Conservation (phyloP, 768 basidiomycete species). For the Mycena alexandri region DNA sequence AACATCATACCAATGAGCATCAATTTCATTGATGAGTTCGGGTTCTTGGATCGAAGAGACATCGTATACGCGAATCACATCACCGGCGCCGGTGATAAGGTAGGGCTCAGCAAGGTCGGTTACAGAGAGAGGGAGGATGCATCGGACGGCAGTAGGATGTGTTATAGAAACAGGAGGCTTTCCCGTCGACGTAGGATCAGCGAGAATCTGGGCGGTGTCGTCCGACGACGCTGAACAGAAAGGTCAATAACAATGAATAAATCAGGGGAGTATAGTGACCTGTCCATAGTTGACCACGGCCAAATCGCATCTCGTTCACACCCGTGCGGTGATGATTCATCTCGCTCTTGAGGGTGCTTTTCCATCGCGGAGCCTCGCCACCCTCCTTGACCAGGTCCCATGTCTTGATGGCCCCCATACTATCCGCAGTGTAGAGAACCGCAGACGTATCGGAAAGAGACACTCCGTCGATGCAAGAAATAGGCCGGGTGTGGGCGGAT, state of each 20-base stretch:
- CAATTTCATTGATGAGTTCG: slow-evolving; percentile 77
- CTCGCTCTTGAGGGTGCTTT: slow-evolving; percentile 64
- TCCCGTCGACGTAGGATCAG: slow-evolving; percentile 51
- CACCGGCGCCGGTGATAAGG: slow-evolving; percentile 86
- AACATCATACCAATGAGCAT: slow-evolving; percentile 94
- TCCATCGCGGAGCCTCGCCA: slow-evolving; percentile 60
- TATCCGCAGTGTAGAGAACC: slow-evolving; percentile 87
- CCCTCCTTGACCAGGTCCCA: slow-evolving; percentile 75
- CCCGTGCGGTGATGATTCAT: slow-evolving; percentile 83
- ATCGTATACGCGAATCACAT: slow-evolving; percentile 86
- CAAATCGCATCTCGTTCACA: slow-evolving; percentile 79
- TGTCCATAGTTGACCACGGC: slow-evolving; percentile 87
- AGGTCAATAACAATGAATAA: background rate
- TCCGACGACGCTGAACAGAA: slow-evolving; percentile 83
- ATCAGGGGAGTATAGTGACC: slow-evolving; percentile 58
- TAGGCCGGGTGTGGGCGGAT: slow-evolving; percentile 88
- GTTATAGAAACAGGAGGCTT: slow-evolving; percentile 65
- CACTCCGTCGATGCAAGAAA: slow-evolving; percentile 80
- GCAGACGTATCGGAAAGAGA: slow-evolving; percentile 58
- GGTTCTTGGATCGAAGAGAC: slow-evolving; percentile 75
- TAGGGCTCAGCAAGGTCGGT: slow-evolving; percentile 79
- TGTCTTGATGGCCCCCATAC: slow-evolving; percentile 88
- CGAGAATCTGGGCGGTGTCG: slow-evolving; percentile 78
- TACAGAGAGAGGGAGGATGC: slow-evolving; percentile 76
- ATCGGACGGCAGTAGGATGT: slow-evolving; percentile 76